These are phyloP conservation scores for Sisymbrium irio DNA, from an alignment of 345 rosid species.

Conservation along the genomic window DNA sequence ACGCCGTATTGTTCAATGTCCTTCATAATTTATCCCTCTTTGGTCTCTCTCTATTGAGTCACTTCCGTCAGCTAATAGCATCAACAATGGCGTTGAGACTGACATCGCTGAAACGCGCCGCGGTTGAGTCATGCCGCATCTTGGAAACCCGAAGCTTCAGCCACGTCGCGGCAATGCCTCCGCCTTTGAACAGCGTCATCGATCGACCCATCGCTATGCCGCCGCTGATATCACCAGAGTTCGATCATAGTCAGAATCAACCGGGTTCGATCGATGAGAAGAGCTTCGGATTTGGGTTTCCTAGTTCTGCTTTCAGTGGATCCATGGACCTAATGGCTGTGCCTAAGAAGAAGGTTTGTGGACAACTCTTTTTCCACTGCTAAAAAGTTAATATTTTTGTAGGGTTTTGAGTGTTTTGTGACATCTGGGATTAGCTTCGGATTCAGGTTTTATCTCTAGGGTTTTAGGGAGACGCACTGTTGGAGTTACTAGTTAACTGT, in stretches of 20 bases:
- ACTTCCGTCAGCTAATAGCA: not conserved
- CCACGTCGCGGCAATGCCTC: constrained; percentile 45
- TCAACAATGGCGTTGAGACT: constrained; percentile 55
- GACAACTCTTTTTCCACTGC: not conserved
- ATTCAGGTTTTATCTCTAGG: constrained; percentile 9
- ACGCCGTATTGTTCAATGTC: not conserved
- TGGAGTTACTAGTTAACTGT: not conserved
- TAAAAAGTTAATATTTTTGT: not conserved
- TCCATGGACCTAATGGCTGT: constrained; percentile 94
- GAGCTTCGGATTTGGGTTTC: constrained; percentile 39
- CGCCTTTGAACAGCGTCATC: constrained; percentile 40
- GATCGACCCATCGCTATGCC: constrained; percentile 28
- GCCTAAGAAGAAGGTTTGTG: constrained; percentile 66
- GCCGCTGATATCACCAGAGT: constrained; percentile 20
- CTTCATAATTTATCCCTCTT: not conserved
- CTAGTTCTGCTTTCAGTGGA: constrained; percentile 47
- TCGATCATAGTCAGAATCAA: constrained; percentile 30
- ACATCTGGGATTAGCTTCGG: not conserved
- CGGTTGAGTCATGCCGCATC: constrained; percentile 18
- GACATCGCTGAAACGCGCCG: constrained; percentile 44
- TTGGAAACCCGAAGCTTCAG: constrained; percentile 37
- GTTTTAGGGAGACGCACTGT: constrained; percentile 1
- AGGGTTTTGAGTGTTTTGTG: not conserved
- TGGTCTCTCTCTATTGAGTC: not conserved
- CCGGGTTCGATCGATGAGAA: constrained; percentile 29